Conservation (phyloP, 805 yeast species). For the Peterozyma xylosa region DNA sequence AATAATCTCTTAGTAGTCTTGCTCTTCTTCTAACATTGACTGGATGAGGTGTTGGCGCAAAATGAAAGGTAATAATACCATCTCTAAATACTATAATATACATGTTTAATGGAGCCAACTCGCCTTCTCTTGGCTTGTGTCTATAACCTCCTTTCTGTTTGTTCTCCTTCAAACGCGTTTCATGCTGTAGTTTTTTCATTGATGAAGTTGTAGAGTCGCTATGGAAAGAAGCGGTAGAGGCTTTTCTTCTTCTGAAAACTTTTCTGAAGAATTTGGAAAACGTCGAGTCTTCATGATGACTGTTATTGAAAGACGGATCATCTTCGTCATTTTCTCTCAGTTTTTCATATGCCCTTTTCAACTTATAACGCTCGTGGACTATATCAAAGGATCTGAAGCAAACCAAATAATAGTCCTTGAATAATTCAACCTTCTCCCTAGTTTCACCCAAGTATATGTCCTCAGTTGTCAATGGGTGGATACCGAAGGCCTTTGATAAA, state of each 20-base stretch:
- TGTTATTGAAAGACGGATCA: constrained; percentile 9
- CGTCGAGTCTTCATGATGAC: constrained; percentile 8
- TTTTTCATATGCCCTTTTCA: constrained; percentile 39
- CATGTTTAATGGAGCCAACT: constrained; percentile 83
- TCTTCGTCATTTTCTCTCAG: constrained; percentile 1
- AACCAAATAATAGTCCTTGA: constrained; percentile 83
- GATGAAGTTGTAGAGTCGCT: constrained; percentile 8
- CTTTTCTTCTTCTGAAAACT: background rate
- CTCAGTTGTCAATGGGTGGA: constrained; percentile 94
- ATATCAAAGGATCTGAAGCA: constrained; percentile 84
- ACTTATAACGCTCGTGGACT: constrained; percentile 60
- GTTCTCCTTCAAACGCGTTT: constrained; percentile 11
- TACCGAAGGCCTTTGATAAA: constrained; percentile 81
- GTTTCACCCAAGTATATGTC: constrained; percentile 92
- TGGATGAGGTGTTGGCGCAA: constrained; percentile 93
- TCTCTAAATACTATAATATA: constrained; percentile 86
- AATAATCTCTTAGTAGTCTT: constrained; percentile 75
- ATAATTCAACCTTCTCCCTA: constrained; percentile 90
- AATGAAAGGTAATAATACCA: constrained; percentile 91
- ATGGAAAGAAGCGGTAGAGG: background rate
- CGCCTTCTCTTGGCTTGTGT: constrained; percentile 30
- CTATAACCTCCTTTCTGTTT: constrained; percentile 13
- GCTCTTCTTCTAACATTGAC: constrained; percentile 93
- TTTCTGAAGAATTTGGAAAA: background rate
- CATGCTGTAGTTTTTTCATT: constrained; percentile 8